Evolutionary conservation across 2,329 filamentous ascomycete species (phyloP).

Genomic region (Neopestalotiopsis clavispora): DNA sequence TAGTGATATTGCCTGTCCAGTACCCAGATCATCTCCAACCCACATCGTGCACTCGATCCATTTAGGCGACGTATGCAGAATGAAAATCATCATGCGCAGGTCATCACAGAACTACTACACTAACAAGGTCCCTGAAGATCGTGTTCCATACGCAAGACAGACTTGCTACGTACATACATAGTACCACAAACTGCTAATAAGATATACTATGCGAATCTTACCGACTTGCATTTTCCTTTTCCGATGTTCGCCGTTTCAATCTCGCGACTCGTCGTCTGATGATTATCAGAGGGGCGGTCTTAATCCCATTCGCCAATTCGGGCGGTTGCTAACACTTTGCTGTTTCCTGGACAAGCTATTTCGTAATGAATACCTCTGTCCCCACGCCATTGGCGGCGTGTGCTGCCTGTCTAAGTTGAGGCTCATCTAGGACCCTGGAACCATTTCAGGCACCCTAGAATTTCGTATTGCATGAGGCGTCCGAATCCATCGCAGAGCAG

Average conservation of each 20-base stretch:
- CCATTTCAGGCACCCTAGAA: constrained; percentile 8
- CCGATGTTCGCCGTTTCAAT: constrained; percentile 15
- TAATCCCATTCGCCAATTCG: constrained; percentile 29
- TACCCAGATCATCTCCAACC: background rate
- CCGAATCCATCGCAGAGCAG: background rate
- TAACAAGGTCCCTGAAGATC: background rate
- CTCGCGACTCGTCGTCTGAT: constrained; percentile 16
- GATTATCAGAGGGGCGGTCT: constrained; percentile 13
- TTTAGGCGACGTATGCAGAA: constrained; percentile 2
- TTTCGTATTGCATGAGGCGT: background rate
- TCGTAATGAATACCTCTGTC: constrained; percentile 35
- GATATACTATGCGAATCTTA: background rate
- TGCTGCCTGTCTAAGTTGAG: constrained; percentile 12
- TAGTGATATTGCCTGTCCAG: too few relatives aligned
- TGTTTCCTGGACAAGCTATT: constrained; percentile 36
- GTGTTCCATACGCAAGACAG: background rate
- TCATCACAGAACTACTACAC: background rate
- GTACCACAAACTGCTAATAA: too few relatives aligned
- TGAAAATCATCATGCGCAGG: constrained; percentile 18
- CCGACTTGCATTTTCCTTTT: background rate
- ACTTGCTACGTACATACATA: too few relatives aligned
- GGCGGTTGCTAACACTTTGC: constrained; percentile 35
- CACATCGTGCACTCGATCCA: constrained; percentile 1
- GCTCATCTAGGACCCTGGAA: constrained; percentile 16
- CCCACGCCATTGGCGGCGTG: constrained; percentile 10